A percentile compares a stretch with the other conserved stretches of the same genome.
phyloP scores from a whole-genome alignment of 1,284 basidiomycete species.

The Microbotryum lychnidis-dioicae region DNA sequence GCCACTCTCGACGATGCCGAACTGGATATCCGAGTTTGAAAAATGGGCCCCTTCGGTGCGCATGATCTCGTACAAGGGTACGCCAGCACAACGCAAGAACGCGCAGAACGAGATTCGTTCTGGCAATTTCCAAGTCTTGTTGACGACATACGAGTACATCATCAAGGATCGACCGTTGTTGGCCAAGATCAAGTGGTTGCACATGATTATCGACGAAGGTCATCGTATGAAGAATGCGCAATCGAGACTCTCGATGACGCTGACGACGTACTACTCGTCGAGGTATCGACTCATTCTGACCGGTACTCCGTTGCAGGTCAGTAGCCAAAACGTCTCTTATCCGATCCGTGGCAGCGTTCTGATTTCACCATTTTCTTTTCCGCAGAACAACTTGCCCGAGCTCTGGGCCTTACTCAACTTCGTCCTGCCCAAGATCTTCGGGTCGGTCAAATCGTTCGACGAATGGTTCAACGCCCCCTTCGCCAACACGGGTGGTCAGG shows the following conservation, averaged over 20 bases:
- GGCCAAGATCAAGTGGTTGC: constrained; percentile 90
- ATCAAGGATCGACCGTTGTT: constrained; percentile 92
- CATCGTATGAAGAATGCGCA: constrained; percentile 99
- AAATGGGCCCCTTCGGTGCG: constrained; percentile 91
- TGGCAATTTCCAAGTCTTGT: constrained; percentile 84
- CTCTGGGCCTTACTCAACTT: constrained; percentile 98
- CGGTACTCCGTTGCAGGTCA: constrained; percentile 82
- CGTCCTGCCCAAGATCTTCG: constrained; percentile 95
- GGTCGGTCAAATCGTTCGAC: constrained; percentile 98
- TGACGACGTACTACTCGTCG: constrained; percentile 87
- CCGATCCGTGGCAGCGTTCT: neutral
- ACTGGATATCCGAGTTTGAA: constrained; percentile 95
- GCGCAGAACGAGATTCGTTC: constrained; percentile 65
- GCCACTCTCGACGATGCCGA: constrained; percentile 94
- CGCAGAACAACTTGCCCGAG: constrained; percentile 87
- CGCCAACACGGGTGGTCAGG: constrained; percentile 88
- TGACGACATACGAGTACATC: constrained; percentile 99
- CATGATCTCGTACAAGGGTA: constrained; percentile 87
- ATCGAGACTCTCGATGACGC: constrained; percentile 84
- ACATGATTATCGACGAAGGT: constrained; percentile 99
- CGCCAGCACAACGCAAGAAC: constrained; percentile 66
- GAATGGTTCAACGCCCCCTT: constrained; percentile 99
- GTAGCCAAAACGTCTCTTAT: constrained; percentile 15
- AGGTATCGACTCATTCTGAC: constrained; percentile 93
- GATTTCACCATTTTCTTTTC: neutral